Base-by-base conservation (phyloP, 352 stramenopile species). In the Phytophthora pistaciae region DNA sequence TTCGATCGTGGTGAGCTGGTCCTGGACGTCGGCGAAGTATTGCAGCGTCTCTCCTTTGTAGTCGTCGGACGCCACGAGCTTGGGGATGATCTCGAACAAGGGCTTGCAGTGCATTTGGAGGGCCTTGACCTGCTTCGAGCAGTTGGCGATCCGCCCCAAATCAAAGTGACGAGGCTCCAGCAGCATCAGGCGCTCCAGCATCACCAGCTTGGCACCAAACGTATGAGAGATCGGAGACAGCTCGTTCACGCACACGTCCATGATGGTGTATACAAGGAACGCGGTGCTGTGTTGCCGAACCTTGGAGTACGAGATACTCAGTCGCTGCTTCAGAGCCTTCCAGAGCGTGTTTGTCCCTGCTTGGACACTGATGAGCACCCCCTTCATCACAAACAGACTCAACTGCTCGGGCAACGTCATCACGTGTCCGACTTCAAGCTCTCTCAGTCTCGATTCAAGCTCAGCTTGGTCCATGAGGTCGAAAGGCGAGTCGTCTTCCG, bases 21-120 rank as follows among this genome's bases (percentile, higher is more conserved):
- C 85, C 40, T 93, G 84, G 27, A 93, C 85, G 42, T 95, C 86
- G 4, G 83, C 74, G 31, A 95, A 81, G 64, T 95, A 93, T 11
- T 82, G 75, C 36, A 82, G 61, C 44, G 85, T 88, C 56, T 91
- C 83, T 13, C 74, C 82, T 8, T 72, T 68, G 38, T 91, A 92
- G 56, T 90, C 73, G 20, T 91, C 79, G 18, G 82, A 87, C 53
- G 88, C 77, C 31, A 66, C 60, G 33, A 92, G 63, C 69, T 90
- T 78, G 64, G 78, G 59, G 55, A 92, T 77, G 42, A 87, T 75
- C 59, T 90, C 84, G 25, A 29, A 53, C n/a, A 53, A 27, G n/a
- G 46, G 46, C 6, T 53, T 53, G 20, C 20, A 53, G 46, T 53
- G 46, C 46, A 53, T 53, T 27, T 53, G 46, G 20, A 53, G 46